A percentile compares a stretch with the other conserved stretches of the same genome.
Conservation (phyloP, 805 yeast genomes). For the Sungouiozyma ichnusensis region DNA sequence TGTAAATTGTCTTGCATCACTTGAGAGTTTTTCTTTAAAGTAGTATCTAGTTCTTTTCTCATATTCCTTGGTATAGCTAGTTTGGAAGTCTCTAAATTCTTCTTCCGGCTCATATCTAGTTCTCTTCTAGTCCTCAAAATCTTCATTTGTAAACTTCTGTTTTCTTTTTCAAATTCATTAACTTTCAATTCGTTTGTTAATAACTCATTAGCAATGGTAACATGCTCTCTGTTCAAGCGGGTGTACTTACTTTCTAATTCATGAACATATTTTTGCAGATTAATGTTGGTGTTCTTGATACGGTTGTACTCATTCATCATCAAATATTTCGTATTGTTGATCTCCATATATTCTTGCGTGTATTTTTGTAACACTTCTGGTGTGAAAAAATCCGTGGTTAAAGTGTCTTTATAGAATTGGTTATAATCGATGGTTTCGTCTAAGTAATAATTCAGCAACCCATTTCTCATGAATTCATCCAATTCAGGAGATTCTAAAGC, state of each 20-base stretch:
- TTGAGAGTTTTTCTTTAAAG: conserved; percentile 50
- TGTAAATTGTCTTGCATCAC: conserved; percentile 53
- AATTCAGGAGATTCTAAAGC: conserved; percentile 63
- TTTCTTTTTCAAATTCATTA: conserved; percentile 62
- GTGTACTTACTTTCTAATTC: conserved; percentile 64
- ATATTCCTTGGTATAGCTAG: conserved; percentile 28
- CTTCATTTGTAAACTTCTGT: conserved; percentile 42
- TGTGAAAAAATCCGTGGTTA: conserved; percentile 47
- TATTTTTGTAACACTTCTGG: conserved; percentile 64
- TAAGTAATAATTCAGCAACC: conserved; percentile 9
- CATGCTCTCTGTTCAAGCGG: conserved; percentile 68
- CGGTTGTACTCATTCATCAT: conserved; percentile 54
- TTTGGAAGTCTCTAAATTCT: conserved; percentile 20
- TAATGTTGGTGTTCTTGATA: conserved; percentile 54
- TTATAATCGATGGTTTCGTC: conserved; percentile 45
- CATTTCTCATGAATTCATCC: conserved; percentile 64
- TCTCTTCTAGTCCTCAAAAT: conserved; percentile 37
- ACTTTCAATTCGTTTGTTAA: conserved; percentile 64
- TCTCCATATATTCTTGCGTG: conserved; percentile 60
- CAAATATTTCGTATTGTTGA: conserved; percentile 54
- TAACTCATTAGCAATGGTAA: conserved; percentile 78
- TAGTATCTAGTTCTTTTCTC: conserved; percentile 42
- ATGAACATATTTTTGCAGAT: conserved; percentile 61
- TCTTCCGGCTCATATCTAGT: conserved; percentile 20
- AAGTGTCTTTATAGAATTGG: conserved; percentile 64